Evolutionary conservation across 352 stramenopile genomes (phyloP).

Genomic region (Pilasporangium apinafurcum): DNA sequence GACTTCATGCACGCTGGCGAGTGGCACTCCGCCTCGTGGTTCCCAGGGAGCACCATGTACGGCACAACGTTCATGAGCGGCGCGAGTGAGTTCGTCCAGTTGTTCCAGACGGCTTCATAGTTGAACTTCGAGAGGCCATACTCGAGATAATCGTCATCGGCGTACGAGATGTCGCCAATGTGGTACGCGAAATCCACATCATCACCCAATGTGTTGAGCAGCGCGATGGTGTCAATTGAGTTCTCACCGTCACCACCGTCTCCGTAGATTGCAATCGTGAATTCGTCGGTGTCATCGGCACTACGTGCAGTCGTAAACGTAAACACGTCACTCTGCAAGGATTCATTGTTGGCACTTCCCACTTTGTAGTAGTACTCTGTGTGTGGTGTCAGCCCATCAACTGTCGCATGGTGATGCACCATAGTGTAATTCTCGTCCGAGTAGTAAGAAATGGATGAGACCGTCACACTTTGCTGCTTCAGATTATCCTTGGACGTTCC

Average conservation of each 20-base stretch:
- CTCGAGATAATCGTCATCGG: conserved; percentile 22
- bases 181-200: conserved; percentile 25
- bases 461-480: conserved; percentile 6
- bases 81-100: conserved; percentile 46
- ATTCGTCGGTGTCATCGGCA: conserved; percentile 15
- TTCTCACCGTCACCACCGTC: conserved; percentile 41
- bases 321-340: conserved; percentile 18
- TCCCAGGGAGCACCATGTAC: conserved; percentile 65
- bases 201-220: conserved; percentile 24
- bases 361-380: conserved; percentile 53
- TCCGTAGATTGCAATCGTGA: conserved; percentile 50
- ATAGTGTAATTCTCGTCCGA: conserved; percentile 36
- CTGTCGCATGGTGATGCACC: conserved; percentile 28
- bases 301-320: conserved; percentile 26
- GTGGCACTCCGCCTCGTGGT: conserved; percentile 61
- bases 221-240: conserved; percentile 22
- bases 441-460: conserved; percentile 37
- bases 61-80: conserved; percentile 27
- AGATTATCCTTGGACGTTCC: conserved; percentile 18
- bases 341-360: conserved; percentile 12
- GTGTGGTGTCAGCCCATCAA: conserved; percentile 15
- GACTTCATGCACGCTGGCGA: conserved; percentile 22
- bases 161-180: conserved; percentile 35
- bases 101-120: conserved; percentile 48
- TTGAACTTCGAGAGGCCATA: conserved; percentile 14